Base-by-base conservation (phyloP, 345 rosid species). In the Adansonia digitata region DNA sequence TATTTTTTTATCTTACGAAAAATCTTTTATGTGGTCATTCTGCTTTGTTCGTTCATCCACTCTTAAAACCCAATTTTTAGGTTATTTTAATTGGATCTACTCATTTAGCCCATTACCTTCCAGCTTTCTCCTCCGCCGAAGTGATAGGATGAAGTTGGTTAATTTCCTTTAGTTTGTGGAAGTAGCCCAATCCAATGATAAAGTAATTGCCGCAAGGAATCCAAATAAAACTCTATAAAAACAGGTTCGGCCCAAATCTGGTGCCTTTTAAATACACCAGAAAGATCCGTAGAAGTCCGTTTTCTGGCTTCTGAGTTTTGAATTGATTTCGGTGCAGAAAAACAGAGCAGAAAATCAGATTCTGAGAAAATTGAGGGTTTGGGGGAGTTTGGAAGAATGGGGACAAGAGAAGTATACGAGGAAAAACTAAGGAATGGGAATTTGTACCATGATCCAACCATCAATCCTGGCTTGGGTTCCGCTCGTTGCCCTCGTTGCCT, bases 401-500 rank as follows among this genome's bases (percentile, higher is more conserved):
- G 97, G 29, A 94, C 98, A 52, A 80, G 94, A 63, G 84, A 92
- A 63, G 98, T 92, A 9, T 94, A 92, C 85, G 97, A 92, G 82
- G 85, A 94, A 92, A 92, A 91, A 79, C 82, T 91, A 70, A 81
- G 93, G 76, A 81, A 78, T 34, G 94, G 95, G 31, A 88, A 91
- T 69, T 83, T 91, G 15, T 56, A 86, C 77, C 88, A 91, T 76
- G 98, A 92, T 81, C 95, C 98, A 22, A 92, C 98, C 20, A 90
- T 90, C 77, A 90, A 88, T 20, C 97, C 94, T 15, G 97, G 98
- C 68, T 91, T 94, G 52, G 98, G 97, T 29, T 84, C 91, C 2
- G 86, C 95, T 80, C 98, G 98, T 2, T 94, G 97, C 80, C 97
- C 97, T 34, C 97, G 97, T 15, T 94, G 98, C 15, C 95, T 94